Evolutionary conservation across 2,329 filamentous ascomycete genomes (phyloP), one percentile per base, ranked within the genome.

Genomic region (Leptographium galeiforme): DNA sequence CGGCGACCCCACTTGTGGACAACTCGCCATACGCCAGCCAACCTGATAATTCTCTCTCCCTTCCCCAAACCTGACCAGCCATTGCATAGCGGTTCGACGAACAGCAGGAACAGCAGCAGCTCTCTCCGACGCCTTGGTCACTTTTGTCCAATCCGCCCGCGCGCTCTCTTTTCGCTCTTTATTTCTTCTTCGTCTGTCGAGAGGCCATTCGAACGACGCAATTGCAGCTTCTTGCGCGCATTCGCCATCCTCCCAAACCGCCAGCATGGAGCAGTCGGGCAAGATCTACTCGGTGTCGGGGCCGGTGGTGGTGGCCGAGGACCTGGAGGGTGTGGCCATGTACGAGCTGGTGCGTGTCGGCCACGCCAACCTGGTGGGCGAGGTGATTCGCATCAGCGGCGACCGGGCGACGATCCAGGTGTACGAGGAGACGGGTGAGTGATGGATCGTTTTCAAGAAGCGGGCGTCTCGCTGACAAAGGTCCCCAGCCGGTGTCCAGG

Each of bases 321-420:
- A 96, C 72, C 95, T 98, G 90, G 89, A 91, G 67, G 93, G 93
- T 70, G 93, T 93, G 79, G 90, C 93, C 70, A 98, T 98, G 93
- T 96, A 97, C 82, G 93, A 98, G 75, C 78, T 98, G 75, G 89
- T 94, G 69, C 86, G 80, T 74, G 91, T 98, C 63, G 90, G 93
- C 63, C 82, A 95, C 67, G 89, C 95, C 66, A 81, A 85, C 67
- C 82, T 98, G 56, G 86, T 95, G 58, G 93, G 93, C 68, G 93
- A 98, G 73, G 93, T 98, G 70, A 98, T 98, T 77, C 87, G 93
- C 69, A 94, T 98, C 73, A 93, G 88, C 65, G 85, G 76, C 68
- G 93, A 98, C 70, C 94, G 91, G 73, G 90, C 89, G 62, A 95
- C 90, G 50, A 94, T 98, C 62, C 93, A 98, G 74, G 93, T 98